Conservation (phyloP, 2,329 filamentous ascomycete species). For the Aspergillus hiratsukae region DNA sequence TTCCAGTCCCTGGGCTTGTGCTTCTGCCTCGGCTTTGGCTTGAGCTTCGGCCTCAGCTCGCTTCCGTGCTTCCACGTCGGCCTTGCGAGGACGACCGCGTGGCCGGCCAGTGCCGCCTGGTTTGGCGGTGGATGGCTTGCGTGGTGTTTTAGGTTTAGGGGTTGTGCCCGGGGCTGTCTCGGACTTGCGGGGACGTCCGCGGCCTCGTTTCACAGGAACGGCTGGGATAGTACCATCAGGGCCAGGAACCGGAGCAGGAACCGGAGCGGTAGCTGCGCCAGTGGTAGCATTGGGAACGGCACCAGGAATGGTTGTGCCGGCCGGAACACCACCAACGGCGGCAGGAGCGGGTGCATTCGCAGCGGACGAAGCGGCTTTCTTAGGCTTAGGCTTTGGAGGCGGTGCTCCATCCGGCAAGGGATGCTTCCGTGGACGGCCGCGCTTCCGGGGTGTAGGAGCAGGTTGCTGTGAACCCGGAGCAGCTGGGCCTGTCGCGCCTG, state of each 20-base stretch:
- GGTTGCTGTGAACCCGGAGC: conserved; percentile 1
- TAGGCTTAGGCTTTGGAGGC: conserved; percentile 13
- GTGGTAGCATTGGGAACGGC: neutral
- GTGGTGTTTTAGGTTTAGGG: conserved; percentile 16
- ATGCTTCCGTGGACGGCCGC: conserved; percentile 28
- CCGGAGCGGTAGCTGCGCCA: neutral
- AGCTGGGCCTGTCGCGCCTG: conserved; percentile 2
- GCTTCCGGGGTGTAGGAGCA: conserved; percentile 17
- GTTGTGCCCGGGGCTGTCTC: conserved; percentile 14
- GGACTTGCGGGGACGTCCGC: conserved; percentile 22
- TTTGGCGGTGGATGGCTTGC: conserved; percentile 14
- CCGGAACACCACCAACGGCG: neutral
- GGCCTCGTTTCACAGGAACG: conserved; percentile 18
- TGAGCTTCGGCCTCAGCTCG: conserved; percentile 20
- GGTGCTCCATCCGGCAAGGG: conserved; percentile 4
- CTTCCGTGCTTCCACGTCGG: conserved; percentile 25
- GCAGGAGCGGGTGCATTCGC: neutral
- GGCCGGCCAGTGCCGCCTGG: conserved; percentile 27
- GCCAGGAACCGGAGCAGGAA: conserved; percentile 3
- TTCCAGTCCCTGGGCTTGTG: conserved; percentile 8
- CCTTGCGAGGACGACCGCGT: conserved; percentile 32
- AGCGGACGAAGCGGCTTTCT: conserved; percentile 9
- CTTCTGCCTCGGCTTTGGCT: conserved; percentile 5
- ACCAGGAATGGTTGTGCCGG: neutral
- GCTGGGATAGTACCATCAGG: conserved; percentile 13